A percentile compares a stretch with the other conserved stretches of the same genome.
phyloP scores from a whole-genome alignment of 768 basidiomycete genomes.

The Termitomyces sp. region DNA sequence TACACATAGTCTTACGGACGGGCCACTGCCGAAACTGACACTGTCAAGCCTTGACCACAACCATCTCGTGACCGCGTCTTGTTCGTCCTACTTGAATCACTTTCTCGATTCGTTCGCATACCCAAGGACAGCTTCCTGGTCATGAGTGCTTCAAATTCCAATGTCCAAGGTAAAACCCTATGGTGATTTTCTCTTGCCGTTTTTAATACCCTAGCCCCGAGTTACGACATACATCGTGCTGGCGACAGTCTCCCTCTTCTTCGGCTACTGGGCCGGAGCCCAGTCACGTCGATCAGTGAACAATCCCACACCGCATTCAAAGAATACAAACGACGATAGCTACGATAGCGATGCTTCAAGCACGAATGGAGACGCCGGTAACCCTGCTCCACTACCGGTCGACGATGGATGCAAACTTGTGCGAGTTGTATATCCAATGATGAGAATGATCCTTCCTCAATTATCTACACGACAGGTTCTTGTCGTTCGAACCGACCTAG shows the following conservation, averaged over 20 bases:
- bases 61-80: neutral
- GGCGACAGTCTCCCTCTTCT: conserved; percentile 29
- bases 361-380: conserved; percentile 15
- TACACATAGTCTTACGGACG: too few relatives aligned
- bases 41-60: too few relatives aligned
- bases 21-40: too few relatives aligned
- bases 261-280: conserved; percentile 40
- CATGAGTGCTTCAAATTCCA: conserved; percentile 1
- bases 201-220: conserved; percentile 2
- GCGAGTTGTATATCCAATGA: conserved; percentile 1
- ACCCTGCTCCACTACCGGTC: conserved; percentile 17
- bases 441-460: neutral
- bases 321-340: neutral
- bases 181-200: neutral
- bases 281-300: conserved; percentile 13
- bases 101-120: neutral
- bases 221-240: conserved; percentile 26
- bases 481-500: conserved; percentile 61
- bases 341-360: conserved; percentile 17
- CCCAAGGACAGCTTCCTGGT: neutral
- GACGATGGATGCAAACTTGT: conserved; percentile 63
- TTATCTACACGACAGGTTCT: conserved; percentile 37
- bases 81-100: neutral
- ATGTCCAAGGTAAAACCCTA: conserved; percentile 10
- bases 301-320: neutral